Evolutionary conservation across 495 filamentous ascomycete species (phyloP).

Genomic region (Evernia prunastri): DNA sequence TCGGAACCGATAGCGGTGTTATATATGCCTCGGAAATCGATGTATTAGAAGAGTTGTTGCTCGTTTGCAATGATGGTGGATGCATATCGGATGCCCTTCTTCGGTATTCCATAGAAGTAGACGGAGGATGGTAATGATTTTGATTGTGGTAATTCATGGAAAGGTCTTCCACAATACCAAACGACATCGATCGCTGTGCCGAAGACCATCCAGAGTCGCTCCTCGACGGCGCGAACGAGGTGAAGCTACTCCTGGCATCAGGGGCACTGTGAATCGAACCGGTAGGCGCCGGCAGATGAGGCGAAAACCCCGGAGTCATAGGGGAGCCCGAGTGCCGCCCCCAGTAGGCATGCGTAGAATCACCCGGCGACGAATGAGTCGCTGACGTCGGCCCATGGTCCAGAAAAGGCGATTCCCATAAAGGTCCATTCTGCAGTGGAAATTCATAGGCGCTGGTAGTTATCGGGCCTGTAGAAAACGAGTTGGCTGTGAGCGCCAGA

Average conservation of each 20-base stretch:
- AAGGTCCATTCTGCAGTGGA: conserved; percentile 21
- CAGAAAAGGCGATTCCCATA: conserved; percentile 26
- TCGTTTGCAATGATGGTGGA: conserved; percentile 27
- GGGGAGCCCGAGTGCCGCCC: conserved; percentile 25
- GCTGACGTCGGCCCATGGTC: conserved; percentile 25
- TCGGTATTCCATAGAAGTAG: conserved; percentile 20
- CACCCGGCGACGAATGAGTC: conserved; percentile 26
- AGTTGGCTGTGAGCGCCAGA: conserved; percentile 2
- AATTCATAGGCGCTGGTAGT: conserved; percentile 22
- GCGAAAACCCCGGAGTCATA: conserved; percentile 25
- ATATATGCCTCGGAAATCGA: conserved; percentile 22
- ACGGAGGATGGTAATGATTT: conserved; percentile 19
- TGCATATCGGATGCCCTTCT: conserved; percentile 26
- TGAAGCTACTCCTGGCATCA: conserved; percentile 22
- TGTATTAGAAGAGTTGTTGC: conserved; percentile 25
- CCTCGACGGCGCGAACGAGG: conserved; percentile 22
- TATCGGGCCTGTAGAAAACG: conserved; percentile 14
- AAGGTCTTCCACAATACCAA: conserved; percentile 25
- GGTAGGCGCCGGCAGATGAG: conserved; percentile 23
- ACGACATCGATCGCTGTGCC: conserved; percentile 25
- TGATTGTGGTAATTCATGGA: conserved; percentile 21
- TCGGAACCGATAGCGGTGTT: conserved; percentile 23
- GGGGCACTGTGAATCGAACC: conserved; percentile 19
- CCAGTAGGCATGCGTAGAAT: conserved; percentile 25
- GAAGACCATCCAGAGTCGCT: conserved; percentile 23